These are phyloP conservation scores for Allantophomopsis cytisporea DNA, from an alignment of 2,329 filamentous ascomycete genomes.

Conservation along the genomic window DNA sequence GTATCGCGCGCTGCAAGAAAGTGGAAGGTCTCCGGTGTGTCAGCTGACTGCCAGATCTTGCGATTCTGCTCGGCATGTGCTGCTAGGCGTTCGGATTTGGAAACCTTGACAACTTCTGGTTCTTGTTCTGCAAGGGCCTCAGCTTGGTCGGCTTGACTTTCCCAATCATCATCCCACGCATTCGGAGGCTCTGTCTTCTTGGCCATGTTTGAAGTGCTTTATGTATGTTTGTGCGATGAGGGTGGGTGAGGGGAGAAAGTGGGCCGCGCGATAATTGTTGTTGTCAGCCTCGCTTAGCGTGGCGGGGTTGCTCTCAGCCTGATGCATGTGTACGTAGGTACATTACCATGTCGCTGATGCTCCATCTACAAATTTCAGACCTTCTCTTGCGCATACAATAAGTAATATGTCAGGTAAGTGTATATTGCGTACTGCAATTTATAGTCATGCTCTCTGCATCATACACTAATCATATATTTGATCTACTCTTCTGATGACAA, in stretches of 20 bases:
- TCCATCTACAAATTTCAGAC: too few relatives aligned
- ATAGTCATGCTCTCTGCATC: too few relatives aligned
- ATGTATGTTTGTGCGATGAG: not conserved
- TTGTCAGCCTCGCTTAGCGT: too few relatives aligned
- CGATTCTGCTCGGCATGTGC: conserved; percentile 74
- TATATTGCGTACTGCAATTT: too few relatives aligned
- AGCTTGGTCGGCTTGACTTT: conserved; percentile 54
- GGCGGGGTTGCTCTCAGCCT: too few relatives aligned
- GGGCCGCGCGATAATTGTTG: not conserved
- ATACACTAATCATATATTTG: too few relatives aligned
- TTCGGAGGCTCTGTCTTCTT: conserved; percentile 42
- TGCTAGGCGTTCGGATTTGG: conserved; percentile 65
- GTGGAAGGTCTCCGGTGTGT: conserved; percentile 61
- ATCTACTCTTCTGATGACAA: too few relatives aligned
- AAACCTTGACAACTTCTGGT: conserved; percentile 25
- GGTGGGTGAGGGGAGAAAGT: not conserved
- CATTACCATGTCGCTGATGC: too few relatives aligned
- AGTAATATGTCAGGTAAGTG: too few relatives aligned
- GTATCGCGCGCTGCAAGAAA: conserved; percentile 54
- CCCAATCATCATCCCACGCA: conserved; percentile 89
- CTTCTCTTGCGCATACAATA: too few relatives aligned
- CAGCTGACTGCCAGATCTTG: conserved; percentile 80
- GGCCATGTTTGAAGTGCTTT: conserved; percentile 12
- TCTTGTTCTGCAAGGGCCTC: conserved; percentile 12
- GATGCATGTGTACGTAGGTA: too few relatives aligned